Base-by-base conservation (phyloP, 164 flowering plant species). In the Nymphaea thermarum region DNA sequence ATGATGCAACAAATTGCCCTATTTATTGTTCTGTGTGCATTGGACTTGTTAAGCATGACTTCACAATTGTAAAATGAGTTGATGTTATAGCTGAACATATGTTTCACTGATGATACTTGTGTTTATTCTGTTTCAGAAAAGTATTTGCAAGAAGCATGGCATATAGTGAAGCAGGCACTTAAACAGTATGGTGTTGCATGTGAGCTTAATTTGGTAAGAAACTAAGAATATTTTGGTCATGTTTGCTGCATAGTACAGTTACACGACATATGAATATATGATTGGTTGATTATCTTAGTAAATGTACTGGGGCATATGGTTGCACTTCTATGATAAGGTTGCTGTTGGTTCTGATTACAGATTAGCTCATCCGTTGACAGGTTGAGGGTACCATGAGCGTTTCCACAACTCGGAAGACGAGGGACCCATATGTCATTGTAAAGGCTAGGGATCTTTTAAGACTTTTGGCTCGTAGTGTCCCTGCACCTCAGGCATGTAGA, bases 391-490 rank as follows among this genome's bases (percentile, higher is more conserved):
- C 83, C 55, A 89, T 94, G 98, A 86, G 88, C 10, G 97, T 91
- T 53, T 79, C 91, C 43, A 94, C 98, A 60, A 92, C 98, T 44
- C 82, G 80, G 62, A 95, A 92, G 85, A 90, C 98, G 5, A 82
- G 81, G 76, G 98, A 95, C 71, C 98, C 99, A 4, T 92, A 84
- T 72, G 87, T 95, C 51, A 81, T 95, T 44, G 45, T 95, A 2
- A 95, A 95, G 77, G 88, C 99, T n/a, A 84, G 91, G 80, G 96
- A 90, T 70, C 89, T 95, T 57, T 82, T 95, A 63, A 83, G 81
- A 72, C 96, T 92, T 78, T 76, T 95, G 64, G 82, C 99, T 44
- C 80, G 99, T 83, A 90, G 99, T 83, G 99, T 95, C 66, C 98
- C 96, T 77, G 97, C 91, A 53, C 87, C 91, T 70, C 97, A 95